A percentile compares a stretch with the other conserved stretches of the same genome.
Evolutionary conservation across 257 asterid species (phyloP).

Genomic region (Coffea eugenioides): DNA sequence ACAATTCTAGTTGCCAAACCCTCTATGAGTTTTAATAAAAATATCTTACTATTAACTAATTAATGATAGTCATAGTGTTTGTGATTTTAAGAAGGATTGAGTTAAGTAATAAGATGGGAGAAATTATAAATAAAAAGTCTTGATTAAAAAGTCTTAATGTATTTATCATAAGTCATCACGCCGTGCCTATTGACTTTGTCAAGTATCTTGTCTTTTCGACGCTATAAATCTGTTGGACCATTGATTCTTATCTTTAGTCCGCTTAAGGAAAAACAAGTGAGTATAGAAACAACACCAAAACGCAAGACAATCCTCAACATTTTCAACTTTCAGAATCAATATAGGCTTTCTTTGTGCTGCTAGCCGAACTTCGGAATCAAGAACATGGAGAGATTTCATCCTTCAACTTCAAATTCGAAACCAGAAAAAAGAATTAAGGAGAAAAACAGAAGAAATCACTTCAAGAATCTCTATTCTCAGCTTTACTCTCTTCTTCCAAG

Average conservation of each 20-base stretch:
- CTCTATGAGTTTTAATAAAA: too few species aligned
- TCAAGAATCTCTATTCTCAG: slow-evolving; percentile 38
- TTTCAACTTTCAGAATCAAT: not conserved
- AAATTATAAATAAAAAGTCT: too few species aligned
- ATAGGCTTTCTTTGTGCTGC: not conserved
- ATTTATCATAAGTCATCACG: too few species aligned
- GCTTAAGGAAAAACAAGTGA: not conserved
- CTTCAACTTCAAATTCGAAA: slow-evolving; percentile 24
- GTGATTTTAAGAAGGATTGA: too few species aligned
- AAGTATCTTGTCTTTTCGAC: not conserved
- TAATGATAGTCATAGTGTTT: too few species aligned
- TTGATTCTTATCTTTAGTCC: not conserved
- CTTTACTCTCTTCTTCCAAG: slow-evolving; percentile 45
- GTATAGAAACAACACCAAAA: not conserved
- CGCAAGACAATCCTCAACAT: too few species aligned
- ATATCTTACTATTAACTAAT: too few species aligned
- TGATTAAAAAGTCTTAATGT: too few species aligned
- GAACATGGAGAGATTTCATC: slow-evolving; percentile 11
- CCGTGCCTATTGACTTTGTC: not conserved
- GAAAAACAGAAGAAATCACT: slow-evolving; percentile 45
- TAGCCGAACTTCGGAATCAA: not conserved
- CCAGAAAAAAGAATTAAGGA: slow-evolving; percentile 49
- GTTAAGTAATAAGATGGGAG: too few species aligned
- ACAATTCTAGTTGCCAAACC: too few species aligned
- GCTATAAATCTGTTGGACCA: not conserved